These are phyloP conservation scores for Collybiopsis luxurians DNA, from an alignment of 768 basidiomycete genomes.

Conservation along the genomic window DNA sequence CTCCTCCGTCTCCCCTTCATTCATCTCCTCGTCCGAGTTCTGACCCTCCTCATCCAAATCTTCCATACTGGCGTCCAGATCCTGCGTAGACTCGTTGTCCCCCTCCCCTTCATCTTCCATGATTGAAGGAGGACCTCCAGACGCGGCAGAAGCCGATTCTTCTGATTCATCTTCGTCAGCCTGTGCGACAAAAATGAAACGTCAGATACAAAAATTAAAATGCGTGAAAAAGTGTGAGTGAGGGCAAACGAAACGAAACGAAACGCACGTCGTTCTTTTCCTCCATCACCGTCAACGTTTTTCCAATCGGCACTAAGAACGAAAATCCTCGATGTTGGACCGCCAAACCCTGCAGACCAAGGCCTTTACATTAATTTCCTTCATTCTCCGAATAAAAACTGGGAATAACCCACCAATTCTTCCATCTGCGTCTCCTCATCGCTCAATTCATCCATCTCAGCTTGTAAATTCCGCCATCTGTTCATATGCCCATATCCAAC, in stretches of 20 bases:
- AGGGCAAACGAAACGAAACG: background rate
- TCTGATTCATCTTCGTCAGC: conserved; percentile 49
- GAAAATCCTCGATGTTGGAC: conserved; percentile 66
- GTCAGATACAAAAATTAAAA: no score
- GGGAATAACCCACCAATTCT: conserved; percentile 64
- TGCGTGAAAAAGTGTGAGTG: background rate
- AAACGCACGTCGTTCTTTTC: conserved; percentile 77
- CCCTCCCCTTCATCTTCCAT: conserved; percentile 46
- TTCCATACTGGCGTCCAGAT: conserved; percentile 3
- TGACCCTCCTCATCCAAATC: background rate
- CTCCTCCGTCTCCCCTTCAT: background rate
- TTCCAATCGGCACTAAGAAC: conserved; percentile 73
- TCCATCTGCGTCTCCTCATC: conserved; percentile 85
- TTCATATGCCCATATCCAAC: conserved; percentile 59
- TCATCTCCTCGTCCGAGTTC: background rate
- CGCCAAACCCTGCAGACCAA: conserved; percentile 42
- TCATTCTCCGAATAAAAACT: no score
- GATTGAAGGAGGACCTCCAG: conserved; percentile 37
- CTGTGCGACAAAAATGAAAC: conserved; percentile 20
- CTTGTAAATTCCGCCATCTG: conserved; percentile 61
- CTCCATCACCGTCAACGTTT: conserved; percentile 69
- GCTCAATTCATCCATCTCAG: conserved; percentile 81
- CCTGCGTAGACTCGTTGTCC: background rate
- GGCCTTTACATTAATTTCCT: no score
- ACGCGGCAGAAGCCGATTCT: conserved; percentile 40